A percentile compares a stretch with the other conserved stretches of the same genome.
phyloP scores from a whole-genome alignment of 1,284 basidiomycete genomes.

The Grifola frondosa region DNA sequence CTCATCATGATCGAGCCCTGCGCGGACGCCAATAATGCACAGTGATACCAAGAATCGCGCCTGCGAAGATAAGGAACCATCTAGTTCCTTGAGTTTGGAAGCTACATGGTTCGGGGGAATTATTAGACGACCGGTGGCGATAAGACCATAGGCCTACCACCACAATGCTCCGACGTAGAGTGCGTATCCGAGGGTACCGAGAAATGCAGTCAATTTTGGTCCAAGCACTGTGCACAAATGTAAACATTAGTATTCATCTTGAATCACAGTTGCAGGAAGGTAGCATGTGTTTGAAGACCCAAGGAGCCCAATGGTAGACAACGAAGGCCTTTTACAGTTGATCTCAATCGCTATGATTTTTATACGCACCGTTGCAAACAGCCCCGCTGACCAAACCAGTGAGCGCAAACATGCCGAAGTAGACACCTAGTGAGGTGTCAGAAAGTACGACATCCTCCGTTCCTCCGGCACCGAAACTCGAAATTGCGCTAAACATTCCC shows the following conservation, averaged over 20 bases:
- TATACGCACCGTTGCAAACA: slow-evolving; percentile 43
- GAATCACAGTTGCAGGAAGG: background rate
- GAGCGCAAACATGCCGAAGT: slow-evolving; percentile 45
- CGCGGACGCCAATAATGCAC: slow-evolving; percentile 61
- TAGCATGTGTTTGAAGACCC: no score
- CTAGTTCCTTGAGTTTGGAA: slow-evolving; percentile 38
- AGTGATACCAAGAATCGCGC: slow-evolving; percentile 55
- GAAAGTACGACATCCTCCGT: slow-evolving; percentile 41
- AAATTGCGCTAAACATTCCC: slow-evolving; percentile 52
- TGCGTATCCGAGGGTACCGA: slow-evolving; percentile 47
- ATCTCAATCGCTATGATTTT: no score
- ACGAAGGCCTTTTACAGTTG: no score
- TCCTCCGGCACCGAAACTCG: slow-evolving; percentile 48
- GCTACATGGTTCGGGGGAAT: no score
- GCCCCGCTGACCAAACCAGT: slow-evolving; percentile 48
- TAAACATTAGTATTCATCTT: slow-evolving; percentile 7
- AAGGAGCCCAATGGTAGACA: no score
- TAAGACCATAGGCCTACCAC: slow-evolving; percentile 31
- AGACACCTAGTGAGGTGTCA: slow-evolving; percentile 43
- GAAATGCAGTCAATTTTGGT: slow-evolving; percentile 43
- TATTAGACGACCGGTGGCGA: background rate
- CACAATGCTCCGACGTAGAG: slow-evolving; percentile 50
- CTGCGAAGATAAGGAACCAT: slow-evolving; percentile 52
- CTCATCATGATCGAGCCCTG: slow-evolving; percentile 60
- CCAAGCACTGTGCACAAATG: slow-evolving; percentile 41